Evolutionary conservation across 2,329 filamentous ascomycete species (phyloP).

Genomic region (Graphilbum ipis-grandicollis): DNA sequence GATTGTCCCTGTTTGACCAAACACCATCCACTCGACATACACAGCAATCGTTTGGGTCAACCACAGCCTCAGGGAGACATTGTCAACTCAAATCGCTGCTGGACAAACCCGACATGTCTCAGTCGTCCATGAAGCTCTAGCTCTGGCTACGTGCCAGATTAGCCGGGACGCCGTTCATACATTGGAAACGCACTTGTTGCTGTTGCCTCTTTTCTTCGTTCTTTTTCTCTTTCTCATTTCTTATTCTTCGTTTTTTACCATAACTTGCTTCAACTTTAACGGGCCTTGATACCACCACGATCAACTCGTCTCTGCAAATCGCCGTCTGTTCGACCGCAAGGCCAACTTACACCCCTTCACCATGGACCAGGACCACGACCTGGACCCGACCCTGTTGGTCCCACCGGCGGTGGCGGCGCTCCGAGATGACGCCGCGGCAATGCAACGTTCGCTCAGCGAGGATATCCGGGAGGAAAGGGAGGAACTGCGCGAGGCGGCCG

Average conservation of each 20-base stretch:
- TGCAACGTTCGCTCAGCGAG: constrained; percentile 59
- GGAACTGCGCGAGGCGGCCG: constrained; percentile 85
- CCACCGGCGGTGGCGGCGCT: constrained; percentile 36
- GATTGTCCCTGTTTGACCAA: no score
- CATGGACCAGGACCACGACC: no score
- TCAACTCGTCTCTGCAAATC: no score
- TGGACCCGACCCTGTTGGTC: constrained; percentile 22
- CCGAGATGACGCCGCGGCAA: constrained; percentile 29
- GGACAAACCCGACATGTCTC: constrained; percentile 18
- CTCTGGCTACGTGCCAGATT: constrained; percentile 19
- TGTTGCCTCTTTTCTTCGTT: no score
- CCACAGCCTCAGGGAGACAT: background rate
- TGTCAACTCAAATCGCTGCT: background rate
- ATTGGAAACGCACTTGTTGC: no score
- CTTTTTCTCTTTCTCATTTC: no score
- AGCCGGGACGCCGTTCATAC: background rate
- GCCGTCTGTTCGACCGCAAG: no score
- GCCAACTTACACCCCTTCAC: no score
- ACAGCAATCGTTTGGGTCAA: background rate
- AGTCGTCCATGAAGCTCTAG: constrained; percentile 18
- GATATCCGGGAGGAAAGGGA: constrained; percentile 87
- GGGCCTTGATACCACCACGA: no score
- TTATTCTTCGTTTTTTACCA: no score
- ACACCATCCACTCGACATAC: no score
- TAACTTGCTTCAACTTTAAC: no score